Conservation (phyloP, 2,329 filamentous ascomycete genomes). For the Septoria linicola region DNA sequence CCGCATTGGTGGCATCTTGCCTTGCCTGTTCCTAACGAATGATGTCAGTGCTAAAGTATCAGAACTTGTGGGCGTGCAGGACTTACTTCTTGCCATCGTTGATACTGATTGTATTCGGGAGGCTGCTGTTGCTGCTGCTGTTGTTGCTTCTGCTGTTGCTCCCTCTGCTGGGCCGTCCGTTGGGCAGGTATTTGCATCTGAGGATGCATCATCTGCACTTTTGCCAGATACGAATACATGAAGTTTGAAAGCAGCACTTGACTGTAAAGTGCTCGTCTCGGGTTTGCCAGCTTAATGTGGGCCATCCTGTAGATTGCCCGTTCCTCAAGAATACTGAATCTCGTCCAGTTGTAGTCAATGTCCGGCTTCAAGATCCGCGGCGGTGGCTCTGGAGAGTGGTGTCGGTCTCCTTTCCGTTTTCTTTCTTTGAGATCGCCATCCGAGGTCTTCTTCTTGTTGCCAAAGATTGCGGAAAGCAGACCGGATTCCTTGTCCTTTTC, state of each 20-base stretch:
- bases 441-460: conserved; percentile 67
- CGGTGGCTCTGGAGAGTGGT: conserved; percentile 76
- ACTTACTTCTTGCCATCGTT: conserved; percentile 41
- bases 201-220: conserved; percentile 98
- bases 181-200: conserved; percentile 84
- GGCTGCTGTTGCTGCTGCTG: conserved; percentile 22
- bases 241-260: conserved; percentile 98
- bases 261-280: conserved; percentile 83
- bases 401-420: conserved; percentile 59
- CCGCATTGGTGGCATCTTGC: conserved; percentile 27
- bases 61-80: not conserved
- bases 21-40: conserved; percentile 34
- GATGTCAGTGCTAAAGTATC: conserved; percentile 2
- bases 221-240: conserved; percentile 98
- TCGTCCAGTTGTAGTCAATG: conserved; percentile 92
- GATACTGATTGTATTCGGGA: conserved; percentile 39
- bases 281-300: conserved; percentile 98
- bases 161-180: conserved; percentile 48
- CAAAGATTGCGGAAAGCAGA: conserved; percentile 91
- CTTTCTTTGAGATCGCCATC: conserved; percentile 72
- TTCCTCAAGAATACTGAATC: conserved; percentile 93
- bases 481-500: conserved; percentile 72
- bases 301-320: conserved; percentile 98
- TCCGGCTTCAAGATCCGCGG: conserved; percentile 75
- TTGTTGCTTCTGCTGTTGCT: conserved; percentile 21